Conservation (phyloP, 371 early-diverging fungal species). For the Apophysomyces trapeziformis region DNA sequence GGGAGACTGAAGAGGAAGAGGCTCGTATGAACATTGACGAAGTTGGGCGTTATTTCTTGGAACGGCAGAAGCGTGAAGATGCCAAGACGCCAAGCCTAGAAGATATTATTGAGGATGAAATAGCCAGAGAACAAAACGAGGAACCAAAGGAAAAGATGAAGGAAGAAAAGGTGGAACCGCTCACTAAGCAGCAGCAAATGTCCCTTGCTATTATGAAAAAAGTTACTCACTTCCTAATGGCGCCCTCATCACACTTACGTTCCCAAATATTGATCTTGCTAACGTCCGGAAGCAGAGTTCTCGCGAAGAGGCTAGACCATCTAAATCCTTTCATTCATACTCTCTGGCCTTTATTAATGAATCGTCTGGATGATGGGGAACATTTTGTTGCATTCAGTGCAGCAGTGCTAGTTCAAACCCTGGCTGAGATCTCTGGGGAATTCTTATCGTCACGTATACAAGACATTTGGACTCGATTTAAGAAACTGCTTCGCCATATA, state of each 20-base stretch:
- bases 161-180: slow-evolving; percentile 17
- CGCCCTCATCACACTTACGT: slow-evolving; percentile 57
- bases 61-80: slow-evolving; percentile 35
- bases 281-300: slow-evolving; percentile 36
- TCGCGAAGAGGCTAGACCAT: slow-evolving; percentile 34
- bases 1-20: slow-evolving; percentile 10
- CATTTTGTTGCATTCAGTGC: slow-evolving; percentile 59
- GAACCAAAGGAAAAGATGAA: slow-evolving; percentile 12
- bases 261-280: slow-evolving; percentile 48
- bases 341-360: slow-evolving; percentile 58
- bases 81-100: slow-evolving; percentile 22
- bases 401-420: slow-evolving; percentile 32
- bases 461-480: slow-evolving; percentile 56
- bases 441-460: slow-evolving; percentile 50
- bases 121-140: slow-evolving; percentile 13
- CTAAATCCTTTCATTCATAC: slow-evolving; percentile 55
- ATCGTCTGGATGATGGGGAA: slow-evolving; percentile 52
- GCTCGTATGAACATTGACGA: slow-evolving; percentile 40
- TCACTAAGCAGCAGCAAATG: slow-evolving; percentile 41
- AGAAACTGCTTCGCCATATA: slow-evolving; percentile 30
- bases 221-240: slow-evolving; percentile 52
- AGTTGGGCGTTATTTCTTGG: slow-evolving; percentile 51
- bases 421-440: slow-evolving; percentile 45
- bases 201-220: slow-evolving; percentile 49
- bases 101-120: slow-evolving; percentile 28